Evolutionary conservation across 176 grass and related monocot genomes (phyloP), one percentile per base, ranked within the genome.

Genomic region (Cenchrus fungigraminus): DNA sequence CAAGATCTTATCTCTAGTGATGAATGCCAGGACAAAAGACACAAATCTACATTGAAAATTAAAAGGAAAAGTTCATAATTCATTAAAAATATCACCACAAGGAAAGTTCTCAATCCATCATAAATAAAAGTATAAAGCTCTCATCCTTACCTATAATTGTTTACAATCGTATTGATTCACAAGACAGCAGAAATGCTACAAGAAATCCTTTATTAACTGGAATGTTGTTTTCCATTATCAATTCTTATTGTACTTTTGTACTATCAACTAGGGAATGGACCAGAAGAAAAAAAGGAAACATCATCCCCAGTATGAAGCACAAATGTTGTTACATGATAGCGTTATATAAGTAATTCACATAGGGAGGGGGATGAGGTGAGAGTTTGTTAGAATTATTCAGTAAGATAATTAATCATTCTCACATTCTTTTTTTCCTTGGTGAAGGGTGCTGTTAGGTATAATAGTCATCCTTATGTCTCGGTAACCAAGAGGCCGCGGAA

Each of bases 351-450:
- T 59, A 74, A 42, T 25, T 65, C 5, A 79, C 16, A 67, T 17
- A 67, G 14, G 22, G 20, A 9, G 9, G 15, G 29, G 28, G 37
- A 55, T 12, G 20, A 25, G 40, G 9, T 76, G 15, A 49, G 69
- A 49, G 73, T 79, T 60, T 62, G 40, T 43, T 62, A 60, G 68
- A 32, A 65, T 74, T 80, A 62, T 80, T 16, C 40, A 56, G 43
- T 45, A 78, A 49, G 42, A 67, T 12, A 87, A 82, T 32, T 67
- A 69, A 40, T 68, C 37, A 59, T 77, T 60, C 34, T 68, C 50
- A 80, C 29, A 68, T 80, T 68, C 2, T 67, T 56, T 56, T 44
- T 77, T 60, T 60, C 55, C 19, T 69, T 12, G 34, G 52, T 29
- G 32, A 69, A 68, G 28, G 64, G 64, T 81, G 76, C 64, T 43